phyloP scores from a whole-genome alignment of 1,284 basidiomycete species.

The Malassezia psittaci region DNA sequence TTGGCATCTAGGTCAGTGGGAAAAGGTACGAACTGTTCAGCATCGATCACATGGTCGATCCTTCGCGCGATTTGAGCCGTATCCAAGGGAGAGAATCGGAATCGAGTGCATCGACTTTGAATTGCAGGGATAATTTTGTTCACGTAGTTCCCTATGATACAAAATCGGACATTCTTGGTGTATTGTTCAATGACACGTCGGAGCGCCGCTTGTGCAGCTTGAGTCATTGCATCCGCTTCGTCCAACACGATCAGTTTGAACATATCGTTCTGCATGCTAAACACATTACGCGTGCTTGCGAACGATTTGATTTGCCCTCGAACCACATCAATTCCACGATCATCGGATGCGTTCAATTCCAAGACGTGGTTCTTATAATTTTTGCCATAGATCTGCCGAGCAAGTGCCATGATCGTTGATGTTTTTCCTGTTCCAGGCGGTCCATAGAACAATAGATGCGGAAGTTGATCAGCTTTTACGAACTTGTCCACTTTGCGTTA shows the following conservation, averaged over 20 bases:
- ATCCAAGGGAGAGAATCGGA: slow-evolving; percentile 85
- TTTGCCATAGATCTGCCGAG: slow-evolving; percentile 78
- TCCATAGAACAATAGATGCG: slow-evolving; percentile 92
- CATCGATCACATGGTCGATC: slow-evolving; percentile 66
- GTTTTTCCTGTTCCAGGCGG: slow-evolving; percentile 97
- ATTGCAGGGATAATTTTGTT: slow-evolving; percentile 99
- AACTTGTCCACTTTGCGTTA: slow-evolving; percentile 56
- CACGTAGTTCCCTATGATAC: slow-evolving; percentile 99
- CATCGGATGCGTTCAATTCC: slow-evolving; percentile 96
- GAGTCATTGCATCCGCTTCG: slow-evolving; percentile 99
- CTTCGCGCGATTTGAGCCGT: slow-evolving; percentile 74
- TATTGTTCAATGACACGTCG: slow-evolving; percentile 96
- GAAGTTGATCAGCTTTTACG: slow-evolving; percentile 84
- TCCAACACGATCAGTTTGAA: slow-evolving; percentile 98
- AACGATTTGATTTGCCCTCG: slow-evolving; percentile 98
- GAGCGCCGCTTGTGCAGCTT: slow-evolving; percentile 87
- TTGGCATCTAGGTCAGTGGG: slow-evolving; percentile 58
- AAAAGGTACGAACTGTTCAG: slow-evolving; percentile 60
- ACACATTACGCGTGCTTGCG: slow-evolving; percentile 82
- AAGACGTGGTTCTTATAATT: slow-evolving; percentile 77
- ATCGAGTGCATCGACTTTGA: slow-evolving; percentile 93
- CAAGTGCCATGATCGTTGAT: slow-evolving; percentile 92
- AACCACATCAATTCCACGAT: slow-evolving; percentile 94
- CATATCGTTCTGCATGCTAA: slow-evolving; percentile 32
- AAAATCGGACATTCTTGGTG: slow-evolving; percentile 95